A percentile compares a stretch with the other conserved stretches of the same genome.
Evolutionary conservation across 805 yeast species (phyloP).

Genomic region (Metschnikowia baotianmanensis): DNA sequence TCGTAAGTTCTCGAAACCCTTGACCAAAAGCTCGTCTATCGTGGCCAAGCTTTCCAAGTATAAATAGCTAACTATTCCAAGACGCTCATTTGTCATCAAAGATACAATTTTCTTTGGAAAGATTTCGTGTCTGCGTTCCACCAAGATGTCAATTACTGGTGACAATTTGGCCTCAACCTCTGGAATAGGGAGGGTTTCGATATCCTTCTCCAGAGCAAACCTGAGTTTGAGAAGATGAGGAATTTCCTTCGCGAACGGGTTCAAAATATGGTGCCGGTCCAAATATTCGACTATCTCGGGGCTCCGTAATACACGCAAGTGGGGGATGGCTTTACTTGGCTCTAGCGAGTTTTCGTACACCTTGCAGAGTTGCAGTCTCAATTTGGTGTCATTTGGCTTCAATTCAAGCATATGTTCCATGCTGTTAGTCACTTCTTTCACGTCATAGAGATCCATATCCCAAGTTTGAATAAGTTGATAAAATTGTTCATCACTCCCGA

Average conservation of each 20-base stretch:
- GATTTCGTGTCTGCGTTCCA: slow-evolving; percentile 64
- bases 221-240: slow-evolving; percentile 50
- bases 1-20: slow-evolving; percentile 63
- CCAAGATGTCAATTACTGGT: slow-evolving; percentile 52
- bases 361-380: slow-evolving; percentile 47
- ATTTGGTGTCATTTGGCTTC: slow-evolving; percentile 10
- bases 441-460: slow-evolving; percentile 56
- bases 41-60: slow-evolving; percentile 60
- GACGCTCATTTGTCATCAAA: slow-evolving; percentile 39
- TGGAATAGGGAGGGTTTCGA: slow-evolving; percentile 40
- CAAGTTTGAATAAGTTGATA: slow-evolving; percentile 48
- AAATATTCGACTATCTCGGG: slow-evolving; percentile 54
- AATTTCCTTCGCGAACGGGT: slow-evolving; percentile 45
- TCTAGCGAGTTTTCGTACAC: slow-evolving; percentile 58
- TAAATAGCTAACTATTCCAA: slow-evolving; percentile 56
- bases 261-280: slow-evolving; percentile 59
- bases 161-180: slow-evolving; percentile 38
- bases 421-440: slow-evolving; percentile 38
- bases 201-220: slow-evolving; percentile 33
- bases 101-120: slow-evolving; percentile 50
- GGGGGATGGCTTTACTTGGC: slow-evolving; percentile 61
- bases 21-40: slow-evolving; percentile 54
- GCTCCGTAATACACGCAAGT: slow-evolving; percentile 58
- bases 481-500: slow-evolving; percentile 29
- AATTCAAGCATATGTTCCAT: slow-evolving; percentile 47